Evolutionary conservation across 2,329 filamentous ascomycete species (phyloP).

Genomic region (Alternaria burnsii): DNA sequence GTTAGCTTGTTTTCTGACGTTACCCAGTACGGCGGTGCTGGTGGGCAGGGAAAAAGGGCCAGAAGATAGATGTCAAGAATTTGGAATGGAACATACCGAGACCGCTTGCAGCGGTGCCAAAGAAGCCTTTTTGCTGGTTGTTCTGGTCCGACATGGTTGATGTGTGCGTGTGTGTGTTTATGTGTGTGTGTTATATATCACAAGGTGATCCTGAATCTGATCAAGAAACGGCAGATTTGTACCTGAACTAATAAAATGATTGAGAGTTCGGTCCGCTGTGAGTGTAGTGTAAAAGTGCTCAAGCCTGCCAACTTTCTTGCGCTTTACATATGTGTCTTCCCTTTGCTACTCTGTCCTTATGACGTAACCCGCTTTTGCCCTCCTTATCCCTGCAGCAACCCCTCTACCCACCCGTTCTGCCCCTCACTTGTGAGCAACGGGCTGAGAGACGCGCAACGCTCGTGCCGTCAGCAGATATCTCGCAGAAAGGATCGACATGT

Average conservation of each 20-base stretch:
- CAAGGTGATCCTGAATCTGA: no score
- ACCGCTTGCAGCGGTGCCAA: slow-evolving; percentile 44
- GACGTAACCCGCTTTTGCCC: slow-evolving; percentile 4
- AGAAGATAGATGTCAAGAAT: not conserved
- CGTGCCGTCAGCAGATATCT: not conserved
- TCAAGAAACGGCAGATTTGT: no score
- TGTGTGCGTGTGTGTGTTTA: not conserved
- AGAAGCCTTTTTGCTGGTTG: slow-evolving; percentile 41
- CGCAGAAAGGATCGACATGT: slow-evolving; percentile 2
- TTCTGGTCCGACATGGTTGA: slow-evolving; percentile 36
- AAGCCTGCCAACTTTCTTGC: not conserved
- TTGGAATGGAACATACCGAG: slow-evolving; percentile 29
- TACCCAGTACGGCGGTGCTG: not conserved
- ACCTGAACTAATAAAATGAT: not conserved
- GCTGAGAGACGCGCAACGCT: slow-evolving; percentile 7
- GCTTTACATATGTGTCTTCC: not conserved
- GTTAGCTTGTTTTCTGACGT: not conserved
- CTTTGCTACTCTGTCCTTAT: slow-evolving; percentile 3
- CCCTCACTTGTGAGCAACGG: slow-evolving; percentile 10
- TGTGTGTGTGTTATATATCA: not conserved
- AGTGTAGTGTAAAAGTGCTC: not conserved
- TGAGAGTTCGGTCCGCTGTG: not conserved
- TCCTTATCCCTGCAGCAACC: not conserved
- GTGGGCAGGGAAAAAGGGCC: not conserved
- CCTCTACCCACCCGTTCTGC: not conserved